Evolutionary conservation across 352 stramenopile species (phyloP), one percentile per base, ranked within the genome.

Genomic region (Ophiocytium majus): DNA sequence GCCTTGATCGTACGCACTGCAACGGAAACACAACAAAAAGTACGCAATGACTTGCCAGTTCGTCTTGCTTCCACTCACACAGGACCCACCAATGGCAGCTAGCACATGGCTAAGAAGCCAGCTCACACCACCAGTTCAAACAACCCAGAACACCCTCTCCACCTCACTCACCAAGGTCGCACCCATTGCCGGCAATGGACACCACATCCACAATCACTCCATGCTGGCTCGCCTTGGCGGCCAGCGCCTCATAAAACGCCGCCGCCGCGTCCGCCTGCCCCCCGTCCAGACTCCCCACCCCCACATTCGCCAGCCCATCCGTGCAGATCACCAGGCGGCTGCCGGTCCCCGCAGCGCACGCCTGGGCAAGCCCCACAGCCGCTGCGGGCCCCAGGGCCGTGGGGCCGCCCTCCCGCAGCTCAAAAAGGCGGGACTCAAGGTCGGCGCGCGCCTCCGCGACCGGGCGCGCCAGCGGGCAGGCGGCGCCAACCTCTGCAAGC

Each of bases 261-360:
- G 32, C 5, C n/a, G 64, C 64, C 5, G 32, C 57, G 79, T 86
- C 83, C 34, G 1, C 76, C 49, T 83, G 33, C n/a, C 81, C 64
- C 28, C 71, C 49, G 64, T 86, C 83, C 0, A 86, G 83, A 10
- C 64, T 75, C n/a, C 83, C 83, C 17, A 86, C 76, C 9, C 83
- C 83, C 17, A 86, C 83, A 50, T 86, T 86, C 50, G 83, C 83
- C 33, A 83, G 63, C 14, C 83, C 83, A 50, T 86, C 83, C 63
- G 83, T 86, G 78, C 83, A 86, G 1, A 86, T 19, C 19, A 86
- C 83, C 10, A 86, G 76, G 57, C 78, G 57, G 9, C 64, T 80
- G 0, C 83, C 83, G 33, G 49, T 49, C 63, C 78, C 76, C 9
- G 9, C 5, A 1, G 19, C 19, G 63, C 5, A 28, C 63, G 31